A percentile compares a stretch with the other conserved stretches of the same genome.
phyloP scores from a whole-genome alignment of 176 grass and related monocot genomes.

The Aegilops bicornis region DNA sequence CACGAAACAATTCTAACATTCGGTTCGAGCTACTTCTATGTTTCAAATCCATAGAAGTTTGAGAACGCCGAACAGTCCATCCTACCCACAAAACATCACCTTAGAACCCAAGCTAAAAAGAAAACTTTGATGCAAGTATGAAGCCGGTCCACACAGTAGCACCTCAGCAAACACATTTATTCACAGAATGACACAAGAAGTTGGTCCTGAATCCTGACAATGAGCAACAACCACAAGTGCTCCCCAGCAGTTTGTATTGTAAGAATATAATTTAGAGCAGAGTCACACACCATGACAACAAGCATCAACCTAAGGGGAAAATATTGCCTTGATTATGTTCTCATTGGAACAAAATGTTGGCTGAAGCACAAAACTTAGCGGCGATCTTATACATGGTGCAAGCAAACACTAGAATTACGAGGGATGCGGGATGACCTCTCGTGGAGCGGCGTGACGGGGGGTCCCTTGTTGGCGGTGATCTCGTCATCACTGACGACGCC shows the following conservation, averaged over 20 bases:
- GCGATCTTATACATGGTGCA: not conserved
- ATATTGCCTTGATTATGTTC: not conserved
- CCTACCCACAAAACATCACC: not conserved
- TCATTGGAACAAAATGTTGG: conserved; percentile 3
- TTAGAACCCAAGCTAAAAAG: not conserved
- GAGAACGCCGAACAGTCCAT: not conserved
- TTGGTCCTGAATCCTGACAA: not conserved
- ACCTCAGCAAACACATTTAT: not conserved
- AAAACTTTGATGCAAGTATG: not conserved
- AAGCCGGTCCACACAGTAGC: not conserved
- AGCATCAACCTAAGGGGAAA: not conserved
- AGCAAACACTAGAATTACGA: not conserved
- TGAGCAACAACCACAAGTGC: not conserved
- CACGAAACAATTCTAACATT: not conserved
- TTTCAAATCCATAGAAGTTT: not conserved
- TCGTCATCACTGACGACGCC: conserved; percentile 77
- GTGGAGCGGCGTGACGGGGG: conserved; percentile 71
- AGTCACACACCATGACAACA: not conserved
- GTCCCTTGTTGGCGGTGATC: conserved; percentile 89
- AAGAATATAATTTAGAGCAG: not conserved
- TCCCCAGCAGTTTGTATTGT: not conserved
- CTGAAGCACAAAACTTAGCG: not conserved
- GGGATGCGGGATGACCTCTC: conserved; percentile 51
- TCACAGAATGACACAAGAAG: not conserved
- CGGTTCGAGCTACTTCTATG: not conserved